phyloP scores from a whole-genome alignment of 23 red algal genomes.

The Gracilariopsis chorda region DNA sequence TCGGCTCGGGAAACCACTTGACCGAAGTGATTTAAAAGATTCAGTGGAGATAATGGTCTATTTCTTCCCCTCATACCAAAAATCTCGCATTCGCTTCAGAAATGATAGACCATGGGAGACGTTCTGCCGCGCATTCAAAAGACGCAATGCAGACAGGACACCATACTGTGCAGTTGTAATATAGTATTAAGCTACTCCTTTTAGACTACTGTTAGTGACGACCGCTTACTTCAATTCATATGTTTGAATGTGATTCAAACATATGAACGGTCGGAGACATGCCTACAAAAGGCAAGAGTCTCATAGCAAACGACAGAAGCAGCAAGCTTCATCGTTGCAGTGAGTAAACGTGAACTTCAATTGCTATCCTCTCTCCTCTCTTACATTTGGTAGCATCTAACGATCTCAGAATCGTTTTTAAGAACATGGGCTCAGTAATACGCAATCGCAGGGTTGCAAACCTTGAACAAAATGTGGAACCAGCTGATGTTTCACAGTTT shows the following conservation, averaged over 20 bases:
- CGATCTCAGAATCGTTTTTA: neutral
- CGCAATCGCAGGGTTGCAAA: neutral
- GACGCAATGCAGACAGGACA: neutral
- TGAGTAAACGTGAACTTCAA: no score
- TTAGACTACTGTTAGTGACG: no score
- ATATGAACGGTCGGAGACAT: neutral
- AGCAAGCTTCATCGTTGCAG: neutral
- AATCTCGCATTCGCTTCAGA: no score
- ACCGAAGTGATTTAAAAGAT: neutral
- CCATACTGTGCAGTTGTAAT: no score
- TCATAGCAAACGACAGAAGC: neutral
- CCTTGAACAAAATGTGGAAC: neutral
- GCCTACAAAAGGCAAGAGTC: neutral
- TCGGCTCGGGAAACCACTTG: neutral
- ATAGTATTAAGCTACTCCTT: no score
- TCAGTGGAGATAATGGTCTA: neutral
- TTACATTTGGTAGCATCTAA: constrained; percentile 8
- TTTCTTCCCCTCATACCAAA: no score
- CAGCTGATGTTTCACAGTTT: neutral
- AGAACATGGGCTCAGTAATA: neutral
- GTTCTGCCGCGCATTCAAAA: neutral
- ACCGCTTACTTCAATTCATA: no score
- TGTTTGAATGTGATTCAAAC: neutral
- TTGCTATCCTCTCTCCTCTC: no score
- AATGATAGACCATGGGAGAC: no score